These are phyloP conservation scores for Prunus armeniaca DNA, from an alignment of 306 rosid genomes.

Conservation along the genomic window DNA sequence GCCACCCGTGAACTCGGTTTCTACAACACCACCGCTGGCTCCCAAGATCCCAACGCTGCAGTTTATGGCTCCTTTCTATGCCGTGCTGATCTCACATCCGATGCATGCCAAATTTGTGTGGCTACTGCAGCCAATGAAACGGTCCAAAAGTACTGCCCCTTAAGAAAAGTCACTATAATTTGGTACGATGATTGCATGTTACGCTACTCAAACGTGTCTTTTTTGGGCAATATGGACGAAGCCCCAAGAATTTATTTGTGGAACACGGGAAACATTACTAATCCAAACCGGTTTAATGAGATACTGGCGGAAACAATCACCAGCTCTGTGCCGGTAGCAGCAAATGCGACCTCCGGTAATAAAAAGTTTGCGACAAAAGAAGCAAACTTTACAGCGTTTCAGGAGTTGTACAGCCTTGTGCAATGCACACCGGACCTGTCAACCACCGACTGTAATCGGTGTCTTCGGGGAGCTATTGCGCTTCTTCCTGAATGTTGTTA, in stretches of 20 bases:
- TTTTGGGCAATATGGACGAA: neutral
- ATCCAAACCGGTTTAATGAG: neutral
- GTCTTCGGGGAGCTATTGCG: neutral
- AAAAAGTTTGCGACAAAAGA: slow-evolving; percentile 20
- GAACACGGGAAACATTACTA: neutral
- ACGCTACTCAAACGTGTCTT: slow-evolving; percentile 31
- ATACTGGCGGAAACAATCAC: neutral
- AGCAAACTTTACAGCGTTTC: neutral
- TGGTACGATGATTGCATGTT: slow-evolving; percentile 38
- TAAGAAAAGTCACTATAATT: slow-evolving; percentile 6
- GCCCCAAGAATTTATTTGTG: rapidly evolving
- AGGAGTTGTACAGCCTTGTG: slow-evolving; percentile 16
- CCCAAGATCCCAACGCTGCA: neutral
- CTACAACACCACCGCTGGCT: slow-evolving; percentile 1
- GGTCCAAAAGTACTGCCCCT: neutral
- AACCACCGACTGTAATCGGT: neutral
- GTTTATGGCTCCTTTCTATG: slow-evolving; percentile 12
- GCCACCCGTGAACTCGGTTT: neutral
- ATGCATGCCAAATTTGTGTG: slow-evolving; percentile 5
- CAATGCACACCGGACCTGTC: slow-evolving; percentile 39
- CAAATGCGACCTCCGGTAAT: neutral
- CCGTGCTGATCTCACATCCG: neutral
- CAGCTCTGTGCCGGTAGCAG: too few species aligned
- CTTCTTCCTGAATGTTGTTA: neutral
- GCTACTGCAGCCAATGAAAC: neutral